Percentiles rank a stretch among this genome's conserved stretches.
phyloP scores from a whole-genome alignment of 2,329 filamentous ascomycete species.

The Monilinia aucupariae region DNA sequence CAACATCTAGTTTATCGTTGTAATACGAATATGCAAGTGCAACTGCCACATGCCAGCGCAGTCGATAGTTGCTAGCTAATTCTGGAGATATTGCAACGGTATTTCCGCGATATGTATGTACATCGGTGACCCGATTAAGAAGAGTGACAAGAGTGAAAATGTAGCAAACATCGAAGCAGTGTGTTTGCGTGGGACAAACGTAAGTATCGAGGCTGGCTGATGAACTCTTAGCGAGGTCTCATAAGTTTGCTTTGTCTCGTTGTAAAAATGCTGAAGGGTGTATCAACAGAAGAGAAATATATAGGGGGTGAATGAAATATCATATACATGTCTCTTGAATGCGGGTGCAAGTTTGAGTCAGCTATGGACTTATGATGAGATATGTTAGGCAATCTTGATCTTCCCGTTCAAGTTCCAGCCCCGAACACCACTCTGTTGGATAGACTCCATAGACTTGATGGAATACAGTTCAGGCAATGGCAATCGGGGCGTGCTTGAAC shows the following conservation, averaged over 20 bases:
- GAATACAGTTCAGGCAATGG: neutral
- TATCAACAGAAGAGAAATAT: neutral
- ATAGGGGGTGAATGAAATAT: neutral
- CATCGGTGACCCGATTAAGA: neutral
- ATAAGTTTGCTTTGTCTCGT: constrained; percentile 5
- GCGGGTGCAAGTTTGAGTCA: neutral
- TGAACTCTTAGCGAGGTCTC: neutral
- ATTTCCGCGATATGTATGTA: neutral
- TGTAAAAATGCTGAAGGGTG: neutral
- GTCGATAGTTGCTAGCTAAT: neutral
- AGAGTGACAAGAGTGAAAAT: neutral
- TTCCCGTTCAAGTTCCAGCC: neutral
- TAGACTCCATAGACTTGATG: neutral
- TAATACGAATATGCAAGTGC: neutral
- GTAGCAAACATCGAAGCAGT: neutral
- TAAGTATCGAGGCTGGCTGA: neutral
- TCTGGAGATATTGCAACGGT: neutral
- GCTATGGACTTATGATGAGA: neutral
- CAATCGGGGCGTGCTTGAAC: neutral
- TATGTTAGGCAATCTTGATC: neutral
- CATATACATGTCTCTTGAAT: neutral
- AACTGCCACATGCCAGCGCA: neutral
- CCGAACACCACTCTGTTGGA: no score
- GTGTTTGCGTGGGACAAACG: neutral
- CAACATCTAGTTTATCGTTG: neutral